Evolutionary conservation across 768 basidiomycete genomes (phyloP), one percentile per base, ranked within the genome.

Genomic region (Leucosporidium scottii): DNA sequence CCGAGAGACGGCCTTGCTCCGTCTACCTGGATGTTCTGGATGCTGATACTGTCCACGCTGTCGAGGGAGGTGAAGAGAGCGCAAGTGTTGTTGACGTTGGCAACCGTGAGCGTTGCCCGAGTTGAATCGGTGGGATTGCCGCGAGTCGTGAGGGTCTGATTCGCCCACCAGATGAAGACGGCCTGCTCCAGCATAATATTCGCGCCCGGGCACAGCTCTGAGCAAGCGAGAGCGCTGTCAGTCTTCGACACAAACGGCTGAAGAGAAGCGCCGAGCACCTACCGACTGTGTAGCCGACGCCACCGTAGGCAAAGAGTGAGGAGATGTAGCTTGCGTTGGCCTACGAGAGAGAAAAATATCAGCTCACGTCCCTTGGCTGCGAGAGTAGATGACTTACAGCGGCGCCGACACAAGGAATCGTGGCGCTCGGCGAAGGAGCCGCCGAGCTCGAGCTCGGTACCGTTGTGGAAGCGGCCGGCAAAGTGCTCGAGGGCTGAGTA

Each of bases 131-230:
- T 63, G 18, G 76, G 75, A 60, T 74, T 71, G 31, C 71, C 73
- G 36, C 70, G 62, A 0, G 76, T 77, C 0, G 65, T 65, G 28
- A 77, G 64, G 15, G 74, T 75, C 59, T 77, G 76, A 25, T 71
- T 64, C 1, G 61, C 31, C 10, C 69, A 68, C 8, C 61, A 64
- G 63, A 73, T 68, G 67, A 70, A 61, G 64, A 77, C 65, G 15
- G 76, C 53, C 17, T 59, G 59, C 8, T 50, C 59, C 47, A 74
- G 61, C 4, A 54, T 34, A 64, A 75, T 68, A 23, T 50, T 64
- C 6, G 74, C 67, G 20, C 63, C 61, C 1, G 75, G 73, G 54
- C 69, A 70, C 18, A 70, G 62, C 36, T 30, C 27, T 23, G 27
- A 15, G 55, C 23, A 28, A 13, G 8, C 2, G 39, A 34, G 34